Conservation (phyloP, 1,139 yeast genomes). For the Scheffersomyces stambukii region DNA sequence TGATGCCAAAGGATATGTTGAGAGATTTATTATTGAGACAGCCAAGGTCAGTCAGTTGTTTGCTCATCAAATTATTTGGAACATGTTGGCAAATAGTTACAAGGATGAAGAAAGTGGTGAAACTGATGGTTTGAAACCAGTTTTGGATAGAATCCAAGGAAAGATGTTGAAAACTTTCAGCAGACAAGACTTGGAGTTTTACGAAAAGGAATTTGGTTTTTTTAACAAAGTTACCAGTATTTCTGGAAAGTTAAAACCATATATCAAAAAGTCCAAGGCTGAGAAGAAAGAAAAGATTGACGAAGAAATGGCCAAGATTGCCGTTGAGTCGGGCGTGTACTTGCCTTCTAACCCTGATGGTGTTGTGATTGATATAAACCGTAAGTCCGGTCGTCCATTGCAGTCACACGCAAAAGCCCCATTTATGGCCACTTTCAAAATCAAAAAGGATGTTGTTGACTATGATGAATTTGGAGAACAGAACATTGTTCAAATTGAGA, state of each 20-base stretch:
- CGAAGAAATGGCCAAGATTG: conserved; percentile 85
- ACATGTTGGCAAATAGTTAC: conserved; percentile 88
- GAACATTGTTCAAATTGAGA: conserved; percentile 39
- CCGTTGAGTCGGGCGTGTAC: conserved; percentile 80
- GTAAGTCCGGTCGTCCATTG: conserved; percentile 91
- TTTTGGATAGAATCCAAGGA: conserved; percentile 68
- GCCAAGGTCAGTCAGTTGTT: conserved; percentile 87
- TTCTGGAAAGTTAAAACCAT: conserved; percentile 92
- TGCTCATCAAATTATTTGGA: conserved; percentile 98
- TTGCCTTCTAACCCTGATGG: conserved; percentile 98
- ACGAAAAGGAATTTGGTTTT: conserved; percentile 80
- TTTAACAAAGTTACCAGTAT: conserved; percentile 89
- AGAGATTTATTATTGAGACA: conserved; percentile 84
- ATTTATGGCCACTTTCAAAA: conserved; percentile 92
- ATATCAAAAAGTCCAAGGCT: conserved; percentile 87
- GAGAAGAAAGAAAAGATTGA: conserved; percentile 96
- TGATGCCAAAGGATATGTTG: conserved; percentile 81
- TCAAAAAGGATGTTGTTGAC: conserved; percentile 51
- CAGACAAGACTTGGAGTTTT: conserved; percentile 58
- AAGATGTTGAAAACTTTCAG: conserved; percentile 63
- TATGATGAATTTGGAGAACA: conserved; percentile 42
- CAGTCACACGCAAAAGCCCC: conserved; percentile 99
- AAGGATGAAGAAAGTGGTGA: conserved; percentile 80
- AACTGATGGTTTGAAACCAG: conserved; percentile 84
- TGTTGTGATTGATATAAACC: conserved; percentile 81